Base-by-base conservation (phyloP, 2,329 filamentous ascomycete genomes). In the Whalleya microplaca region DNA sequence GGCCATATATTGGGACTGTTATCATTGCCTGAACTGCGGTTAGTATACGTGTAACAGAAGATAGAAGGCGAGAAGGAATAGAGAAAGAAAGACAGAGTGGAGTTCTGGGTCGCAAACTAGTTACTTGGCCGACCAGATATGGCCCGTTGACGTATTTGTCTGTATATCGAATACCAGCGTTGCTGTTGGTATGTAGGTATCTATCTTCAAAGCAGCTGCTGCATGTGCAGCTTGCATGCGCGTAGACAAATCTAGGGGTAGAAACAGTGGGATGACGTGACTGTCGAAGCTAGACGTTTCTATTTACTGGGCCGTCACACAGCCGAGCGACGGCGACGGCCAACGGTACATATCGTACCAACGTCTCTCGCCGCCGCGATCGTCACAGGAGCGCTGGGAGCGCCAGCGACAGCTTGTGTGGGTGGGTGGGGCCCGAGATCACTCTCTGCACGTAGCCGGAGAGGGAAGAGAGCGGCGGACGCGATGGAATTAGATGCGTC, bases 391-490 rank as follows among this genome's bases (percentile, higher is more conserved):
- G 32, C 32, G 32, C 32, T 37, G 32, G 32, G 32, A 37, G 32
- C 32, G 32, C 32, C 32, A 37, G 32, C 14, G 32, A 37, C 32
- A 37, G 27, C 9, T 37, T 37, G 9, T 29, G 21, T 40, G 20
- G 19, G 48, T 56, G 54, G 48, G 46, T 46, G 42, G 41, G 46
- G 49, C 51, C 59, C 56, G 59, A 62, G 49, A 55, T 59, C 46
- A 53, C 49, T 51, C 43, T 57, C 32, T 59, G 54, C 52, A 57
- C 5, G 56, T 59, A 57, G 49, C 59, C 54, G 49, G 51, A 56
- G 54, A 59, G 45, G 56, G 56, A 59, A 59, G 44, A 47, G 37
- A 23, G 37, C 47, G 27, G 54, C 44, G 51, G 42, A 42, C 18
- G 32, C 18, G 29, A 45, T 56, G 56, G 52, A 58, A 49, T 54